Evolutionary conservation across 768 basidiomycete species (phyloP).

Genomic region (Clathrus columnatus): DNA sequence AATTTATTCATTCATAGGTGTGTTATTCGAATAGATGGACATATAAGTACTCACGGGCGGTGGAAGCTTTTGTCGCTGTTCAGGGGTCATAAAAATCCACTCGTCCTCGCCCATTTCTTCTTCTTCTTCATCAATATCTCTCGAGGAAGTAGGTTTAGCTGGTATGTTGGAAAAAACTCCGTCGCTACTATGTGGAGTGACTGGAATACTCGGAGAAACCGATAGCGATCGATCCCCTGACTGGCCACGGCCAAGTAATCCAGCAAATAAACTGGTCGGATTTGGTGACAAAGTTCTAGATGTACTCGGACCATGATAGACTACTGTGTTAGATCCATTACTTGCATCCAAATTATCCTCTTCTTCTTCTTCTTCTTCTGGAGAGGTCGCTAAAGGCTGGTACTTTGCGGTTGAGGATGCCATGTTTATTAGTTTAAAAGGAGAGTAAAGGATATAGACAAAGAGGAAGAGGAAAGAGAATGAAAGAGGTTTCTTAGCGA

Average conservation of each 20-base stretch:
- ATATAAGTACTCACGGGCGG: constrained; percentile 1
- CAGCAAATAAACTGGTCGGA: too few relatives aligned
- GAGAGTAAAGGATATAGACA: neutral
- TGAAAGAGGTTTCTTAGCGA: neutral
- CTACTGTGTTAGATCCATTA: too few relatives aligned
- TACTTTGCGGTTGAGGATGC: neutral
- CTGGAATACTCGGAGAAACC: neutral
- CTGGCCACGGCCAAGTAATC: too few relatives aligned
- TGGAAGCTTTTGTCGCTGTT: constrained; percentile 6
- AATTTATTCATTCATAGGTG: neutral
- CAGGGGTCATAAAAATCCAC: constrained; percentile 11
- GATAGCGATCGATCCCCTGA: too few relatives aligned
- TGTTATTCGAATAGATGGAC: neutral
- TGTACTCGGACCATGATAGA: too few relatives aligned
- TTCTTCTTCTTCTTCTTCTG: neutral
- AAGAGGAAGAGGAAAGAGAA: neutral
- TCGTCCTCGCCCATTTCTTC: constrained; percentile 9
- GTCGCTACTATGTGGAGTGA: constrained; percentile 8
- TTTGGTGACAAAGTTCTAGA: too few relatives aligned
- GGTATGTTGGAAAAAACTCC: constrained; percentile 9
- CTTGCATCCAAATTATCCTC: neutral
- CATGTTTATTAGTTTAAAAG: neutral
- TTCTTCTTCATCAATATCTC: neutral
- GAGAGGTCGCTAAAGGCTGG: neutral
- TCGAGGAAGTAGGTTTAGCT: constrained; percentile 5